phyloP scores from a whole-genome alignment of 192 early-diverging fungal genomes.

The Umbelopsis sp. region DNA sequence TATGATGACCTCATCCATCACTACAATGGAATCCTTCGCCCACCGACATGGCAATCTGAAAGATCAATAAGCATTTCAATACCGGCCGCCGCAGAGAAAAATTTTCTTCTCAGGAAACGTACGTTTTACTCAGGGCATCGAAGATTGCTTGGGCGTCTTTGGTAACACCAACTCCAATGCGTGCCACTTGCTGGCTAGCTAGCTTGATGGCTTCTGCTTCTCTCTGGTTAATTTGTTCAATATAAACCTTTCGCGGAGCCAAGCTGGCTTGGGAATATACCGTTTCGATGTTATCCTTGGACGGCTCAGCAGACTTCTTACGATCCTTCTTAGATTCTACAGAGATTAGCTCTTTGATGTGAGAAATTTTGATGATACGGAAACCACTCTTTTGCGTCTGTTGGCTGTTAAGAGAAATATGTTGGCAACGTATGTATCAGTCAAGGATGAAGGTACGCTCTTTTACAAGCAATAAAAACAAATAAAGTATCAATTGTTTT shows the following conservation, averaged over 20 bases:
- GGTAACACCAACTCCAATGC: slow-evolving; percentile 81
- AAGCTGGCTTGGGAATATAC: neutral
- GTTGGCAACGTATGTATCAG: slow-evolving; percentile 21
- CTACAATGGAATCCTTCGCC: slow-evolving; percentile 72
- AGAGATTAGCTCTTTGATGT: slow-evolving; percentile 55
- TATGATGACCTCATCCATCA: slow-evolving; percentile 80
- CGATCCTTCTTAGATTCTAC: slow-evolving; percentile 19
- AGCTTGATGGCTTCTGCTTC: slow-evolving; percentile 54
- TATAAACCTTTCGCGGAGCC: slow-evolving; percentile 37
- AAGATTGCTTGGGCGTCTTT: slow-evolving; percentile 76
- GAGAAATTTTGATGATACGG: slow-evolving; percentile 59
- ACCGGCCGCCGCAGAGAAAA: neutral
- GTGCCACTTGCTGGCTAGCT: slow-evolving; percentile 46
- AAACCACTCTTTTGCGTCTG: slow-evolving; percentile 47
- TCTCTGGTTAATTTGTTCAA: slow-evolving; percentile 54
- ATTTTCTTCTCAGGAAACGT: slow-evolving; percentile 23
- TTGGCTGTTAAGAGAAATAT: slow-evolving; percentile 4
- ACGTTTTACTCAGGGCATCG: slow-evolving; percentile 80
- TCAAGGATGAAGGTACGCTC: slow-evolving; percentile 15
- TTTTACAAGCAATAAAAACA: neutral
- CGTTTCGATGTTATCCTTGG: neutral
- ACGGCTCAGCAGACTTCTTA: neutral
- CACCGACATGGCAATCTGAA: slow-evolving; percentile 76
- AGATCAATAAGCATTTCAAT: neutral
- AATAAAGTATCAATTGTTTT: neutral